phyloP scores from a whole-genome alignment of 768 basidiomycete genomes.

The Clavulina sp. region DNA sequence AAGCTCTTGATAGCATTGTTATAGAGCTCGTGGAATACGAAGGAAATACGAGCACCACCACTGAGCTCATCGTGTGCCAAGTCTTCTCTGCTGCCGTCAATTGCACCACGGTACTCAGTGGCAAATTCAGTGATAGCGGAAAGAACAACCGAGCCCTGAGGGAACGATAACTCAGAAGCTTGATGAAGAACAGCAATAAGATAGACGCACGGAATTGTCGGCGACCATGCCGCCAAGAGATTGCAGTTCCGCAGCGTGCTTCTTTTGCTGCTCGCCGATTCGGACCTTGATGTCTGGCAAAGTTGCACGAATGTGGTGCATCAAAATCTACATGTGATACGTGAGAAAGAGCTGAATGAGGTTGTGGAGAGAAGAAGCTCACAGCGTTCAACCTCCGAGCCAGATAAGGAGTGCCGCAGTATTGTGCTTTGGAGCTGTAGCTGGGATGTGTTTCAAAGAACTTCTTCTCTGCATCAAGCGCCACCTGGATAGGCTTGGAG shows the following conservation, averaged over 20 bases:
- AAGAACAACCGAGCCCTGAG: constrained; percentile 60
- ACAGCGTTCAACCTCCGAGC: constrained; percentile 91
- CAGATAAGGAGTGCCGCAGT: constrained; percentile 87
- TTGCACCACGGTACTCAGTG: constrained; percentile 86
- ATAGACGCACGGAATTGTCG: constrained; percentile 38
- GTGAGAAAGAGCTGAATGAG: not conserved
- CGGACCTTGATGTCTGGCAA: constrained; percentile 95
- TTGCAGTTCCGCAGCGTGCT: constrained; percentile 67
- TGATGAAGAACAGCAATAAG: not conserved
- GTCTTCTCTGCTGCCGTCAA: constrained; percentile 96
- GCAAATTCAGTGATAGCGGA: constrained; percentile 97
- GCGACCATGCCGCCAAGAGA: constrained; percentile 75
- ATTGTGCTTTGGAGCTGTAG: constrained; percentile 86
- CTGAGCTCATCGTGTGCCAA: constrained; percentile 86
- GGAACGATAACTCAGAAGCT: not conserved
- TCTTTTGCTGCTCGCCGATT: constrained; percentile 78
- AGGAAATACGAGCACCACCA: constrained; percentile 95
- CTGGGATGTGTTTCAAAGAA: constrained; percentile 92
- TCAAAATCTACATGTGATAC: constrained; percentile 53
- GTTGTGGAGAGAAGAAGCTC: constrained; percentile 17
- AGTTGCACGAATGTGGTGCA: constrained; percentile 96
- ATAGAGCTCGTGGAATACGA: constrained; percentile 97
- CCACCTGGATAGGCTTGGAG: constrained; percentile 65
- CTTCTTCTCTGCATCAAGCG: constrained; percentile 74
- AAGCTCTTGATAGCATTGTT: constrained; percentile 91